Percentiles rank a stretch among this genome's conserved stretches.
phyloP scores from a whole-genome alignment of 352 stramenopile genomes.

The Phytophthora constricta region DNA sequence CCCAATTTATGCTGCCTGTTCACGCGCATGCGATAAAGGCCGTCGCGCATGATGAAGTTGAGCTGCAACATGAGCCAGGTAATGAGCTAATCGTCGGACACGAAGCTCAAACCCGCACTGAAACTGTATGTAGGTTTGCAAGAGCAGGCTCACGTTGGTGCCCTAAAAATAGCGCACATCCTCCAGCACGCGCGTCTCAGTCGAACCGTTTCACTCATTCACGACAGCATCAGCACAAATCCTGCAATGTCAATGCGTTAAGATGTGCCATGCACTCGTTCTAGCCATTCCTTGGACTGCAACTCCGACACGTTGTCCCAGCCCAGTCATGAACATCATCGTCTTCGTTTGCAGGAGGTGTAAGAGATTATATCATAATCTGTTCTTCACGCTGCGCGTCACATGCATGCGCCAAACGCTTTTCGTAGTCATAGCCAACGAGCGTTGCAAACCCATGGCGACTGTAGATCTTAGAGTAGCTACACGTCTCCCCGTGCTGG shows the following conservation, averaged over 20 bases:
- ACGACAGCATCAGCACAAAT: background rate
- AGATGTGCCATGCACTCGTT: background rate
- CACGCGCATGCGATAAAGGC: too few relatives aligned
- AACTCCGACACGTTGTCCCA: conserved; percentile 4
- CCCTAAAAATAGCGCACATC: conserved; percentile 9
- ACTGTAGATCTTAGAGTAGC: background rate
- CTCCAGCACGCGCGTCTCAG: background rate
- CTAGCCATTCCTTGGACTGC: background rate
- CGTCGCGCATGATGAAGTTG: too few relatives aligned
- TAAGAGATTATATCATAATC: background rate
- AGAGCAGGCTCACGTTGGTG: conserved; percentile 8
- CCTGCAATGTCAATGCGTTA: background rate
- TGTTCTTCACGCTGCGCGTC: background rate
- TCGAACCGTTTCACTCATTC: background rate
- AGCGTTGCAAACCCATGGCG: background rate
- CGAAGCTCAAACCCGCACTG: conserved; percentile 3
- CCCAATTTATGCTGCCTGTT: too few relatives aligned
- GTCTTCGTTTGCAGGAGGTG: background rate
- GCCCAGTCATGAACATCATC: background rate
- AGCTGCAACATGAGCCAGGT: too few relatives aligned
- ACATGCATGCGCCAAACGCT: background rate
- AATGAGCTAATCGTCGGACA: background rate
- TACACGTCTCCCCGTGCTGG: background rate
- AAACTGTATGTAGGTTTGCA: conserved; percentile 9
- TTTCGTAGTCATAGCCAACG: background rate